Evolutionary conservation across 345 rosid species (phyloP).

Genomic region (Dipteronia dyeriana): DNA sequence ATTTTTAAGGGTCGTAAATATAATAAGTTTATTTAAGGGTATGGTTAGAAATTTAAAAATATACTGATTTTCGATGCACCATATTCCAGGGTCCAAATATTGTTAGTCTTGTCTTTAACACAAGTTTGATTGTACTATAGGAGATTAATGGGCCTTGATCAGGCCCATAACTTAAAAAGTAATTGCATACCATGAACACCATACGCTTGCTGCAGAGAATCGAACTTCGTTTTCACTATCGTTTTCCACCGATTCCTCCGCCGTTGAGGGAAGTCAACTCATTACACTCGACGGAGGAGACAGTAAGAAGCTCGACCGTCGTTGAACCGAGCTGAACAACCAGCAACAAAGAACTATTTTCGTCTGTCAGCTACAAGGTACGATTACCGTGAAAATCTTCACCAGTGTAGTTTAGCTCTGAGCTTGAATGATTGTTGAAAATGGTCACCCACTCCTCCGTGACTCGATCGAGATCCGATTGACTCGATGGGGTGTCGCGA

Average conservation of each 20-base stretch:
- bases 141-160: constrained; percentile 24
- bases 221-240: background rate
- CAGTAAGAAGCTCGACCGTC: background rate
- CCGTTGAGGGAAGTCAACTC: background rate
- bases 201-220: background rate
- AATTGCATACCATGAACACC: background rate
- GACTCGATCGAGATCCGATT: background rate
- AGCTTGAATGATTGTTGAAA: background rate
- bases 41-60: no score
- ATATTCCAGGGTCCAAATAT: no score
- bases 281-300: background rate
- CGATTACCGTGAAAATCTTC: background rate
- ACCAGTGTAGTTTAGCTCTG: background rate
- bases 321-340: background rate
- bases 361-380: background rate
- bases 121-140: no score
- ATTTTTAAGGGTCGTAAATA: no score
- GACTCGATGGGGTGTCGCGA: background rate
- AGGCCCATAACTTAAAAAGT: constrained; percentile 8
- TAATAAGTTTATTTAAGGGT: no score
- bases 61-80: no score
- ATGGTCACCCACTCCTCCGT: background rate
- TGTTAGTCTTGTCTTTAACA: no score
- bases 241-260: no score
- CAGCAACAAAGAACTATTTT: background rate